Conservation (phyloP, 1,284 basidiomycete genomes). For the Papiliotrema terrestris region DNA sequence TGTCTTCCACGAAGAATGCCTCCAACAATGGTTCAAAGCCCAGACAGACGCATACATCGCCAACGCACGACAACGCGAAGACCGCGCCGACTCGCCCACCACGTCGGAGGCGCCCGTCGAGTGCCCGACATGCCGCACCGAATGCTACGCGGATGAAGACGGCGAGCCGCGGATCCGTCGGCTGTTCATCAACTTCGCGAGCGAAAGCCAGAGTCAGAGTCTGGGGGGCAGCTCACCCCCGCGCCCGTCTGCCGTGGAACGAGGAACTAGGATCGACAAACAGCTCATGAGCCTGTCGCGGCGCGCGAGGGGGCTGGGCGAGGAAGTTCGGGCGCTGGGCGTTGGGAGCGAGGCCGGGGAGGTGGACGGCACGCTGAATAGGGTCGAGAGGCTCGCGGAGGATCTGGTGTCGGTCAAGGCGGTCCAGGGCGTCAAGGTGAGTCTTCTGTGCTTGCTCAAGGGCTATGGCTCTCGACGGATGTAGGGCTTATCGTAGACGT, state of each 20-base stretch:
- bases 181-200: conserved; percentile 34
- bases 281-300: conserved; percentile 30
- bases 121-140: conserved; percentile 39
- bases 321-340: conserved; percentile 19
- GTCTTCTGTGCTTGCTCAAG: conserved; percentile 8
- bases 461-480: too few species aligned
- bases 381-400: conserved; percentile 15
- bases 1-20: conserved; percentile 41
- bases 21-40: conserved; percentile 32
- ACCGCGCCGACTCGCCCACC: conserved; percentile 13
- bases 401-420: conserved; percentile 25
- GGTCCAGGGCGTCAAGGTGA: conserved; percentile 28
- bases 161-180: conserved; percentile 32
- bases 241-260: neutral
- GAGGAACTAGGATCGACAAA: conserved; percentile 10
- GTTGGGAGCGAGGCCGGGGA: conserved; percentile 23
- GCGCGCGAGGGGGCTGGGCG: conserved; percentile 22
- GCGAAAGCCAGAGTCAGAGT: conserved; percentile 7
- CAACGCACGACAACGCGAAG: conserved; percentile 15
- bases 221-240: neutral
- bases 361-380: conserved; percentile 16
- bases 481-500: too few species aligned
- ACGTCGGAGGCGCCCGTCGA: conserved; percentile 32
- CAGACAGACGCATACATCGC: conserved; percentile 24
- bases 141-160: conserved; percentile 33